These are phyloP conservation scores for Triticum aestivum DNA, from an alignment of 176 grass and related monocot genomes.

Conservation along the genomic window DNA sequence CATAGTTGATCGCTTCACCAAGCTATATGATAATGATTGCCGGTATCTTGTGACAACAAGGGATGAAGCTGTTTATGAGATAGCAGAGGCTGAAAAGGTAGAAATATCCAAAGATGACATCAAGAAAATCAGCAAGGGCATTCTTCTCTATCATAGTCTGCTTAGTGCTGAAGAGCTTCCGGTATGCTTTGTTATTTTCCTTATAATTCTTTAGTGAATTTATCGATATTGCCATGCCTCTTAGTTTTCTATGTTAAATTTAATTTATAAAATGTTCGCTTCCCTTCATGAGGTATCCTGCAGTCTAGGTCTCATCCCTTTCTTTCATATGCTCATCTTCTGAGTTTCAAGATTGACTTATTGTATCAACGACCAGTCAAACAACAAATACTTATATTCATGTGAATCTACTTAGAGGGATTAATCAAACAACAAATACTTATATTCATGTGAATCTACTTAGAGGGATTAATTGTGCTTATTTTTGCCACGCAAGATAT, in stretches of 20 bases:
- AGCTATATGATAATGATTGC: slow-evolving; percentile 72
- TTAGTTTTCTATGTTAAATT: slow-evolving; percentile 16
- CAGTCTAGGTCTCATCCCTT: background rate
- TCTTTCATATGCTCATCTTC: slow-evolving; percentile 1
- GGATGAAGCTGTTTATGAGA: slow-evolving; percentile 69
- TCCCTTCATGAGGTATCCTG: background rate
- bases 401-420: background rate
- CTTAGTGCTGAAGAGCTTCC: slow-evolving; percentile 56
- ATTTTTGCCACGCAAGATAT: background rate
- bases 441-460: background rate
- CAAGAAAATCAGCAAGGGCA: slow-evolving; percentile 71
- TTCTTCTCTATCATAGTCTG: slow-evolving; percentile 73
- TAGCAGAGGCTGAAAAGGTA: slow-evolving; percentile 65
- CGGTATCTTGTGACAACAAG: slow-evolving; percentile 74
- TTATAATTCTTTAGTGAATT: background rate
- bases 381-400: background rate
- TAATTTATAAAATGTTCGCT: background rate
- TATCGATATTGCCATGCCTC: background rate
- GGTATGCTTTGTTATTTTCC: slow-evolving; percentile 36
- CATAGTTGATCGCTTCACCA: slow-evolving; percentile 69
- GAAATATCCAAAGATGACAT: slow-evolving; percentile 87
- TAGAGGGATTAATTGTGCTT: background rate
- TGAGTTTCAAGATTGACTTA: slow-evolving; percentile 12
- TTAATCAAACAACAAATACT: background rate
- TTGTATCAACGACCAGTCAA: background rate